phyloP scores from a whole-genome alignment of 2,329 filamentous ascomycete species.

The Calonectria pauciramosa region DNA sequence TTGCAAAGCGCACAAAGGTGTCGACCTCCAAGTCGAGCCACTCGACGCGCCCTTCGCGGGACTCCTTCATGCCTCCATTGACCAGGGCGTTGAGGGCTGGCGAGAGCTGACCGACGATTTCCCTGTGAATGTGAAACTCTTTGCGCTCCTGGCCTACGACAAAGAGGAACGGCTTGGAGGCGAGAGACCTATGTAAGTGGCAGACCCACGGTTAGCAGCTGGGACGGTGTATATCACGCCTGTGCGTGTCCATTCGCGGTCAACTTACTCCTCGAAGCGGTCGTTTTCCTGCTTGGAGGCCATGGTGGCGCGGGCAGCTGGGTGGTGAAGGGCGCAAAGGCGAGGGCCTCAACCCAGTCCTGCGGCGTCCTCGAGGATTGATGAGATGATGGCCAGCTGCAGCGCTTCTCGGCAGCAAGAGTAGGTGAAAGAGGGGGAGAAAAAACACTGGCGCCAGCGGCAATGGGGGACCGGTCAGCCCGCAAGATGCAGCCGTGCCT shows the following conservation, averaged over 20 bases:
- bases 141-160: slow-evolving; percentile 38
- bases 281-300: not conserved
- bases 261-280: slow-evolving; percentile 38
- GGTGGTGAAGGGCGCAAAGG: not conserved
- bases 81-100: slow-evolving; percentile 40
- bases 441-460: not conserved
- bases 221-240: too few relatives aligned
- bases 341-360: not conserved
- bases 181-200: slow-evolving; percentile 34
- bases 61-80: slow-evolving; percentile 44
- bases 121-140: slow-evolving; percentile 44
- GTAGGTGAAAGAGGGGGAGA: not conserved
- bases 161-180: slow-evolving; percentile 44
- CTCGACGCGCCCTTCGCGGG: slow-evolving; percentile 39
- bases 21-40: slow-evolving; percentile 43
- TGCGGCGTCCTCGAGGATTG: not conserved
- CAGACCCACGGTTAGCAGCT: not conserved
- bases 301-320: not conserved
- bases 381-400: not conserved
- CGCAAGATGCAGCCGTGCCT: not conserved
- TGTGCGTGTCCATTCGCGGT: too few relatives aligned
- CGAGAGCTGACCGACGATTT: slow-evolving; percentile 39
- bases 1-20: slow-evolving; percentile 46
- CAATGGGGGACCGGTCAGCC: not conserved
- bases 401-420: not conserved